phyloP scores from a whole-genome alignment of 768 basidiomycete species.

The Bullera alba region DNA sequence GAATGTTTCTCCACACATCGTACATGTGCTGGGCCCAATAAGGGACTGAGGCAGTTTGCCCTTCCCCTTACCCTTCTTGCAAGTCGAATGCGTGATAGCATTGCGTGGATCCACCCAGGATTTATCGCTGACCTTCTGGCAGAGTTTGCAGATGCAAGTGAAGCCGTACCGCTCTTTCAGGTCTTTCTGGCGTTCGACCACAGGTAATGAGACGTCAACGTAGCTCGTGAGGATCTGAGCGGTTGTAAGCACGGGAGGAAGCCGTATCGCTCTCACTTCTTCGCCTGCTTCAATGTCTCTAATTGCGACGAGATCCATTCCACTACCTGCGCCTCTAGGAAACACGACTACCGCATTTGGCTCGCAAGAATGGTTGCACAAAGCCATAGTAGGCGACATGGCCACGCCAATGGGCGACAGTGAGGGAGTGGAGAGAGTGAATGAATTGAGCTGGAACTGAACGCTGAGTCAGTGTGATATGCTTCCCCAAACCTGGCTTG shows the following conservation, averaged over 20 bases:
- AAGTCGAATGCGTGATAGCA: constrained; percentile 49
- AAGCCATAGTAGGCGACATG: constrained; percentile 69
- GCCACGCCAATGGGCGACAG: constrained; percentile 75
- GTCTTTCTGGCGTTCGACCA: constrained; percentile 52
- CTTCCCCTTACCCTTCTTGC: not conserved
- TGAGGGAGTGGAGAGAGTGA: constrained; percentile 71
- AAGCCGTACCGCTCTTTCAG: constrained; percentile 74
- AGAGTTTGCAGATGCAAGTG: constrained; percentile 61
- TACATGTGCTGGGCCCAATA: not conserved
- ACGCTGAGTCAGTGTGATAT: not conserved
- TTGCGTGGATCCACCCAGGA: constrained; percentile 59
- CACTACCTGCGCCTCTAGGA: constrained; percentile 52
- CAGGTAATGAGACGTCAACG: constrained; percentile 72
- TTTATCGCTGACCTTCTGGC: constrained; percentile 38
- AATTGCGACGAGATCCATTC: constrained; percentile 66
- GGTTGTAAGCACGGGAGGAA: not conserved
- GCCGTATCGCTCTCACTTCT: constrained; percentile 58
- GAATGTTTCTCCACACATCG: not conserved
- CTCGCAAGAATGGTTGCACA: constrained; percentile 64
- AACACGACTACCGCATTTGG: constrained; percentile 84
- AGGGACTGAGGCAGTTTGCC: not conserved
- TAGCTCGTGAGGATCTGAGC: constrained; percentile 71
- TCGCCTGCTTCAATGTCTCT: constrained; percentile 59
- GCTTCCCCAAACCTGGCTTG: not conserved
- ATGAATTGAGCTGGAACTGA: constrained; percentile 86